Conservation (phyloP, 345 rosid species). For the Citropsis articulata region DNA sequence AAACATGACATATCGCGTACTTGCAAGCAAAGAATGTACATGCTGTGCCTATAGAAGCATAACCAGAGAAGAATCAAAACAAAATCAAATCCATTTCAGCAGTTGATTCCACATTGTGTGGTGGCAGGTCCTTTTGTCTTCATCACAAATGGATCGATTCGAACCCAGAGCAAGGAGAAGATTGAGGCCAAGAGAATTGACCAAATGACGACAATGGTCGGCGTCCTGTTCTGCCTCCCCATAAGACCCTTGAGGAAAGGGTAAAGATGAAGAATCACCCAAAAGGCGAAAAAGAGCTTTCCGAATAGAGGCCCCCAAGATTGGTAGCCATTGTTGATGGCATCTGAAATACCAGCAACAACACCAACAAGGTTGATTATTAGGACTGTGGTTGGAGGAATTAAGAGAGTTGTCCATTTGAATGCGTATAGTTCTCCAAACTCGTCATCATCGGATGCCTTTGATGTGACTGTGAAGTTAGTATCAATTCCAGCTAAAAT, state of each 20-base stretch:
- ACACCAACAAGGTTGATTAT: slow-evolving; percentile 91
- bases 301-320: slow-evolving; percentile 96
- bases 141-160: slow-evolving; percentile 87
- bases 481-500: slow-evolving; percentile 91
- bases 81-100: slow-evolving; percentile 29
- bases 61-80: slow-evolving; percentile 14
- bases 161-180: slow-evolving; percentile 95
- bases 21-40: slow-evolving; percentile 26
- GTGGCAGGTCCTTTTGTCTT: slow-evolving; percentile 94
- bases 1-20: slow-evolving; percentile 19
- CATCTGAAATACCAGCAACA: slow-evolving; percentile 93
- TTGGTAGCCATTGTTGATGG: slow-evolving; percentile 87
- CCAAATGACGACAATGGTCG: slow-evolving; percentile 96
- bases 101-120: slow-evolving; percentile 79
- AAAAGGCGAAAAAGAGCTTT: slow-evolving; percentile 89
- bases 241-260: slow-evolving; percentile 98
- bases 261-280: slow-evolving; percentile 96
- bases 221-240: slow-evolving; percentile 96
- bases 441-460: slow-evolving; percentile 82
- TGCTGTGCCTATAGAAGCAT: slow-evolving; percentile 21
- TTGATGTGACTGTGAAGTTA: slow-evolving; percentile 93
- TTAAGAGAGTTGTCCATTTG: slow-evolving; percentile 92
- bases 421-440: slow-evolving; percentile 84
- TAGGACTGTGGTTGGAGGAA: slow-evolving; percentile 93
- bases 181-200: slow-evolving; percentile 87